These are phyloP conservation scores for Suhomyces sp. DNA, from an alignment of 805 yeast genomes.

Conservation along the genomic window DNA sequence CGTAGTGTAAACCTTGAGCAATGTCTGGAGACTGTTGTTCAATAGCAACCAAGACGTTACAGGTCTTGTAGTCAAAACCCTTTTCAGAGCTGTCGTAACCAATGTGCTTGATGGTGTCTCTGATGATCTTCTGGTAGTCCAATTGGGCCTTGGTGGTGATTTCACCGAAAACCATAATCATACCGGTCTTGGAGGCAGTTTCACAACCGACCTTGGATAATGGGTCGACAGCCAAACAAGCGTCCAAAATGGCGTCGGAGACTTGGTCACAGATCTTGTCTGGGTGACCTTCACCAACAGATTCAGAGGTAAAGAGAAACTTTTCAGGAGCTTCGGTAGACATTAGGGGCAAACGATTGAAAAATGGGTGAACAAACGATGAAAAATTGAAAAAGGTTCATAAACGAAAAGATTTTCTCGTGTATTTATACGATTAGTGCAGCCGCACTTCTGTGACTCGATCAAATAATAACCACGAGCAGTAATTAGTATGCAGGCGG, in stretches of 20 bases:
- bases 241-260: slow-evolving; percentile 96
- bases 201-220: slow-evolving; percentile 99
- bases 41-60: slow-evolving; percentile 97
- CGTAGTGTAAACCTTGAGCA: slow-evolving; percentile 98
- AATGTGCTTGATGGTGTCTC: slow-evolving; percentile 97
- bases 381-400: background rate
- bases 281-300: slow-evolving; percentile 94
- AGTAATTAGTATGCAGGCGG: background rate
- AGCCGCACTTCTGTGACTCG: slow-evolving; percentile 4
- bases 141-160: slow-evolving; percentile 94
- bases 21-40: slow-evolving; percentile 99
- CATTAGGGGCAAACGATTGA: slow-evolving; percentile 4
- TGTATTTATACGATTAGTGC: slow-evolving; percentile 4
- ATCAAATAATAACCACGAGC: background rate
- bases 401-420: background rate
- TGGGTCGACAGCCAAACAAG: slow-evolving; percentile 94
- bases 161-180: slow-evolving; percentile 99
- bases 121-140: slow-evolving; percentile 95
- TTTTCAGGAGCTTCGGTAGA: slow-evolving; percentile 23
- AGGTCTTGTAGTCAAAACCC: slow-evolving; percentile 99
- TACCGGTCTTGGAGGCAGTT: slow-evolving; percentile 98
- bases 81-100: slow-evolving; percentile 95
- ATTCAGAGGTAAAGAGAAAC: slow-evolving; percentile 77
- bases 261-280: slow-evolving; percentile 98
- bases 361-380: background rate